Evolutionary conservation across 83 land plant genomes (phyloP), one percentile per base, ranked within the genome.

Genomic region (Picea mariana): DNA sequence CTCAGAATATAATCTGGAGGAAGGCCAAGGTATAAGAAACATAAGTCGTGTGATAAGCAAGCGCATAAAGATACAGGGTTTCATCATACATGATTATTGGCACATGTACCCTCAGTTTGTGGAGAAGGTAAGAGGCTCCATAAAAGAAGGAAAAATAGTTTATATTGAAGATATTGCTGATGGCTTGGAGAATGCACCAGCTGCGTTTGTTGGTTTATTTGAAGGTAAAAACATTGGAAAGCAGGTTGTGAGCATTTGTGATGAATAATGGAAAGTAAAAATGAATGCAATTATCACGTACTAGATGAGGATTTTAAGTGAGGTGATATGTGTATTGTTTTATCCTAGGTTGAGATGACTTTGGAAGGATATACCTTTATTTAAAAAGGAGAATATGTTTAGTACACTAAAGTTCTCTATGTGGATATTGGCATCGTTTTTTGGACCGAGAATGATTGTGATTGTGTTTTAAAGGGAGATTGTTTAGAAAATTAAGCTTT

Each of bases 61-160:
- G 67, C 89, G 95, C 9, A 58, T 90, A 47, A 82, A 49, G 42
- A 91, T 95, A 87, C 80, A 88, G 68, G 97, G 95, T 5, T 95
- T 95, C 85, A 12, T 89, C 44, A 84, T 79, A 76, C 67, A 77
- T 38, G 90, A 90, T 80, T 87, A 84, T 80, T 81, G 80, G 79
- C 85, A 92, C 59, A 21, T 79, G 62, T 87, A 80, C 24, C 88
- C 91, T 1, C 62, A 86, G 72, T 89, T 93, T 78, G 8, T 83
- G 52, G 95, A 90, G 47, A n/a, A 84, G 64, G 82, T 89, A 16
- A 69, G 55, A 12, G 71, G 64, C 1, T 67, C 80, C 59, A 78
- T 87, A 80, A 91, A 84, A 78, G 85, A 90, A 73, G 90, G 90
- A 24, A 93, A 87, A 75, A 67, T 95, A 20, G 82, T 81, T 7